Percentiles rank a stretch among this genome's conserved stretches.
phyloP scores from a whole-genome alignment of 768 basidiomycete genomes.

The Leucosporidium creatinivorum region DNA sequence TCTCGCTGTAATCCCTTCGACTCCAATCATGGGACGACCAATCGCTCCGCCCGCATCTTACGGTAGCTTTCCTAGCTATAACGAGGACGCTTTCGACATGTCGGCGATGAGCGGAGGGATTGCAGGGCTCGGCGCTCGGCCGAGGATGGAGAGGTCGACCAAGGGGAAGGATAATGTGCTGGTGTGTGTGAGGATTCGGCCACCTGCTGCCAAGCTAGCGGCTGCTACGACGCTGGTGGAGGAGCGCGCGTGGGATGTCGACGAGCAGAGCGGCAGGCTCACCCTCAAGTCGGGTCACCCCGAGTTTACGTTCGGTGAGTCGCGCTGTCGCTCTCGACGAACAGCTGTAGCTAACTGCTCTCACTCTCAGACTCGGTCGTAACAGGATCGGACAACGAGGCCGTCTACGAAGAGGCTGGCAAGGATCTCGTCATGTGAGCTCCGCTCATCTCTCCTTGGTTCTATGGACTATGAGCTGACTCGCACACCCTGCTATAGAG shows the following conservation, averaged over 20 bases:
- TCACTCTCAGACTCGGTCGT: constrained; percentile 33
- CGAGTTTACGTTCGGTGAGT: constrained; percentile 28
- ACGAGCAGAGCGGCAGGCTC: constrained; percentile 1
- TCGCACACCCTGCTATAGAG: constrained; percentile 1
- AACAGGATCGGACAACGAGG: constrained; percentile 33
- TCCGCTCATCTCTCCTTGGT: no score
- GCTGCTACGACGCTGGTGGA: neutral
- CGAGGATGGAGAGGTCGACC: neutral
- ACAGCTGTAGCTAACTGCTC: no score
- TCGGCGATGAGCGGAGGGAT: neutral
- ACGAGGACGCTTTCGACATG: neutral
- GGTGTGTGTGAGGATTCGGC: constrained; percentile 32
- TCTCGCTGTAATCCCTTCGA: neutral
- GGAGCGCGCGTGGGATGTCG: constrained; percentile 29
- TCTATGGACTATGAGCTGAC: neutral
- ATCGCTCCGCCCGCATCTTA: constrained; percentile 3
- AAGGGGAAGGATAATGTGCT: constrained; percentile 33
- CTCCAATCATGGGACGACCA: constrained; percentile 8
- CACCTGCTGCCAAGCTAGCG: constrained; percentile 25
- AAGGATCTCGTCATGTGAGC: constrained; percentile 34
- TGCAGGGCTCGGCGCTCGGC: neutral
- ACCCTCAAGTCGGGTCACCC: constrained; percentile 10
- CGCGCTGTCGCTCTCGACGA: neutral
- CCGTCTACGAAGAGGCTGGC: constrained; percentile 33
- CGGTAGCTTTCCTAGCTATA: neutral